These are phyloP conservation scores for Pyrenopolyporus hunteri DNA, from an alignment of 495 filamentous ascomycete species.

Conservation along the genomic window DNA sequence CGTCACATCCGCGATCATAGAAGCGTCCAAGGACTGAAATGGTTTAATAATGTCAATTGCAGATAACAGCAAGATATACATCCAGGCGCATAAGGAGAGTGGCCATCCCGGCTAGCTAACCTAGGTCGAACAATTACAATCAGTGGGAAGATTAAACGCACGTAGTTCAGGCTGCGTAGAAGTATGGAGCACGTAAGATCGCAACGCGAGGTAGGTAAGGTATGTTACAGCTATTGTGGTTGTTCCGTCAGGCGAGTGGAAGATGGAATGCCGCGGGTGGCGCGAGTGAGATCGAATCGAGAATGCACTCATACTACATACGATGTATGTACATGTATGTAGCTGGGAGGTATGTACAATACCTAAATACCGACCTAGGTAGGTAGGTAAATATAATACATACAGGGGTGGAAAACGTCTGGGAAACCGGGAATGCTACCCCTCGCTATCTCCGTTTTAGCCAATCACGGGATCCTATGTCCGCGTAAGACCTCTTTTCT, in stretches of 20 bases:
- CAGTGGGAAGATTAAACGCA: not conserved
- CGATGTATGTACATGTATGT: too few relatives aligned
- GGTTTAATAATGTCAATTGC: slow-evolving; percentile 18
- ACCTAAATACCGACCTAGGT: too few relatives aligned
- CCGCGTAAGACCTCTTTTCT: too few relatives aligned
- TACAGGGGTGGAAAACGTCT: too few relatives aligned
- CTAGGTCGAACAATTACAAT: not conserved
- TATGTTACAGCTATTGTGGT: not conserved
- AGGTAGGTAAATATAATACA: too few relatives aligned
- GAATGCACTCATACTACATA: too few relatives aligned
- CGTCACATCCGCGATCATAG: slow-evolving; percentile 32
- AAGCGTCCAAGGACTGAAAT: not conserved
- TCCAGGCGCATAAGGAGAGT: slow-evolving; percentile 5
- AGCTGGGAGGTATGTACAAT: too few relatives aligned
- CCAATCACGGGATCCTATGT: too few relatives aligned
- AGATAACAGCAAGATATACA: slow-evolving; percentile 10
- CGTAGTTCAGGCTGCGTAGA: not conserved
- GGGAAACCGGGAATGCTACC: too few relatives aligned
- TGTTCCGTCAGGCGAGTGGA: not conserved
- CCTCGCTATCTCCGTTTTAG: too few relatives aligned
- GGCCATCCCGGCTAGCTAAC: slow-evolving; percentile 8
- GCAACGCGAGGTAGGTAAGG: too few relatives aligned
- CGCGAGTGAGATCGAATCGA: slow-evolving; percentile 5
- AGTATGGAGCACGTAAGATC: too few relatives aligned
- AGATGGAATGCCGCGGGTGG: slow-evolving; percentile 9